Evolutionary conservation across 2,329 filamentous ascomycete genomes (phyloP), one percentile per base, ranked within the genome.

Genomic region (Alternaria tenuissima): DNA sequence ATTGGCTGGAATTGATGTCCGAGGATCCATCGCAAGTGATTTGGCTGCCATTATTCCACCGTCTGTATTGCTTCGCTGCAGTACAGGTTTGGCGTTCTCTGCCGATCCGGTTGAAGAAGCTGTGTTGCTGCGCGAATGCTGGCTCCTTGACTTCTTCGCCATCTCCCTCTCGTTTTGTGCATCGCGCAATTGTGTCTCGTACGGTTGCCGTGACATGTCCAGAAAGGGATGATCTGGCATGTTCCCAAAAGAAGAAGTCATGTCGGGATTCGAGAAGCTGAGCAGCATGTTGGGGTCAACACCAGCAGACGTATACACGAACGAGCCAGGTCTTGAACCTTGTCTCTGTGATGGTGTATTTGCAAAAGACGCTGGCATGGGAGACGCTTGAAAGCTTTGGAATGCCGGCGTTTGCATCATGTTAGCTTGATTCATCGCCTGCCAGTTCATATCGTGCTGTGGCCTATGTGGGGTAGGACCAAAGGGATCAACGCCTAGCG

Each of bases 251-350:
- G 75, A 77, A 16, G 67, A 54, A 24, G 63, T 59, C 43, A 71
- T 65, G 16, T 71, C 68, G 36, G 69, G 68, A 51, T 62, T 71
- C 14, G 75, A 74, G 55, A 81, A 81, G 63, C 80, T 81, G 61
- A 81, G 80, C 3, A 82, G 68, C 69, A 85, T 76, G 47, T 76
- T 84, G 14, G 83, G 83, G 63, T 85, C 78, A 9, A 85, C 82
- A 30, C 79, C 77, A 18, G 77, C 73, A 22, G 79, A 75, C 6
- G 76, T 76, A 18, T 77, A 71, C 18, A 74, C 64, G 51, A 78
- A 79, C 7, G 76, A 78, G 56, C 44, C 72, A 43, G 67, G 63
- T 52, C 67, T 67, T 42, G 72, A 76, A 42, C 39, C 59, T 7
- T 62, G 62, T 14, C 42, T 62, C 39, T 68, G 67, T 14, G 65